Evolutionary conservation across 371 early-diverging fungal species (phyloP), one percentile per base, ranked within the genome.

Genomic region (Apophysomyces trapeziformis): DNA sequence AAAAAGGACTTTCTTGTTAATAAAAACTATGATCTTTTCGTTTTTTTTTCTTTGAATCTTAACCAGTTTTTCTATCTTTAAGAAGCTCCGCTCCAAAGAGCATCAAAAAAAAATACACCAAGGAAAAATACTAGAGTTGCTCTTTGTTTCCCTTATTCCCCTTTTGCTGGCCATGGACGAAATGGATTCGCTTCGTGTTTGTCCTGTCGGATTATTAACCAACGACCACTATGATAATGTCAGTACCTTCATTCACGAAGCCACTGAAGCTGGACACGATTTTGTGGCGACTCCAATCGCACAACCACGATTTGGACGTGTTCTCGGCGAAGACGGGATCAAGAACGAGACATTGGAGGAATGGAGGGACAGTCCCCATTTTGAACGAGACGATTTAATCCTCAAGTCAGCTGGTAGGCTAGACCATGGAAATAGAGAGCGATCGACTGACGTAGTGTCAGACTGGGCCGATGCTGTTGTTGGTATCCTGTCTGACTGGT

Each of bases 271-370:
- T 12, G 84, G 83, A 12, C 83, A 86, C 61, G 89, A 90, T 60
- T 90, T 87, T 69, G 68, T 88, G 8, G 79, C 83, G 12, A 77
- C 83, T 36, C 90, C 90, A 21, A 82, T 90, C 41, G 78, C 85
- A 12, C 75, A 82, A 45, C 80, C 86, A 5, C 67, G 63, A 21
- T 87, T 83, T 63, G 67, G 70, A 36, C 83, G 87, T 26, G 85
- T 87, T 18, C 71, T 86, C 21, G 75, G 74, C 58, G 75, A 77
- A 44, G 65, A 68, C 13, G 32, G 16, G 11, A 65, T 57, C 21
- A 56, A 61, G 13, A 60, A 60, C 4, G 59, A 67, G 54, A 41
- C n/a, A 5, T 65, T 70, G 60, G 65, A 69, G 38, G 54, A 38
- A 8, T 82, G 84, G 84, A 74, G 77, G 57, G 71, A 74, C 41